Base-by-base conservation (phyloP, 805 yeast species). In the Metschnikowia picachoensis region DNA sequence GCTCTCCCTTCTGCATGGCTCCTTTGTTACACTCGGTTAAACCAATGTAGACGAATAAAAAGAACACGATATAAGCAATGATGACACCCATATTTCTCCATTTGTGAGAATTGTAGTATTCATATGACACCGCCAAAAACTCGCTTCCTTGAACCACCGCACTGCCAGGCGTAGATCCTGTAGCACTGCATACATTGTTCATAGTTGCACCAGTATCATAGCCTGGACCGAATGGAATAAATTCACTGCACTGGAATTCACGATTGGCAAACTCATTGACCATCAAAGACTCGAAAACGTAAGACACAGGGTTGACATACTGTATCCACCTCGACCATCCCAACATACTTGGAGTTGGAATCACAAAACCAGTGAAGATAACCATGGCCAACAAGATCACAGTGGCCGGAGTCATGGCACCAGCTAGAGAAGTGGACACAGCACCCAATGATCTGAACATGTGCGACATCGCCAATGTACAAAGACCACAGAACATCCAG, bases 1-100 rank as follows among this genome's bases (percentile, higher is more conserved):
- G 56, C 37, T 69, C 74, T 54, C 74, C 74, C 60, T 69, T 69
- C 56, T 69, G 74, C 71, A 67, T 68, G 8, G 74, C 68, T 53
- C 73, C 74, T 53, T 67, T 67, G 57, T 69, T 69, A 79, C 79
- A 27, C 53, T 70, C 74, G 41, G 70, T 65, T 49, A 70, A 62
- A 3, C 54, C 45, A 34, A 69, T 58, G 56, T 69, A 67, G 29
- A 66, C 51, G 31, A 51, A 43, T 44, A 76, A 52, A 60, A 74
- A 73, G 51, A 75, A 74, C 4, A 70, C 50, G 46, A 73, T 62
- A 58, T 72, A 83, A 2, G 77, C 87, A 58, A 81, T 60, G 48
- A 78, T 48, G 48, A 84, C 78, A 58, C 90, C 96, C 47, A 84
- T 73, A 62, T 88, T 85, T 70, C 95, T 80, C 96, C 96, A 88